Evolutionary conservation across 345 rosid species (phyloP).

Genomic region (Erucastrum elatum): DNA sequence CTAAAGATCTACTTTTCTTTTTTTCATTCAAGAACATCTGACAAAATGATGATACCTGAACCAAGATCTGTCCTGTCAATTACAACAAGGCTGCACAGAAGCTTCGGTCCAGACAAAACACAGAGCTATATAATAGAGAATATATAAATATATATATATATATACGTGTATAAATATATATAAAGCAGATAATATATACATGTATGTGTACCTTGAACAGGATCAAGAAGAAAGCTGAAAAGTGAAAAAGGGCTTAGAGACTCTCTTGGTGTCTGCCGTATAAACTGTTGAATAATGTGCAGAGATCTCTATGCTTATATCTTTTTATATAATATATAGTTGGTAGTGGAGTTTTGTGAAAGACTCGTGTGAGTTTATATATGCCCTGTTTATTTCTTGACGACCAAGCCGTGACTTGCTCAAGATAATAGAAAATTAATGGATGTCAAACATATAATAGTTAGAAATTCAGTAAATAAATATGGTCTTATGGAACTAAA

Average conservation of each 20-base stretch:
- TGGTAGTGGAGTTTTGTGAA: conserved; percentile 24
- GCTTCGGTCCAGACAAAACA: conserved; percentile 14
- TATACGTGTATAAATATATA: not conserved
- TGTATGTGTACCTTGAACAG: conserved; percentile 20
- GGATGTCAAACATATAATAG: not conserved
- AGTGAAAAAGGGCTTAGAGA: conserved; percentile 4
- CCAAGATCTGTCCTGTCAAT: conserved; percentile 16
- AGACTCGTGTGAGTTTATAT: not conserved
- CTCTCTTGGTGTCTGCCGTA: conserved; percentile 25
- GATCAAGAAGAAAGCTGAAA: conserved; percentile 22
- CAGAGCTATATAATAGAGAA: conserved; percentile 3
- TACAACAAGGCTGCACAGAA: not conserved
- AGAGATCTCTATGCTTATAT: conserved; percentile 16
- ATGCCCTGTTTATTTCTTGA: conserved; percentile 29
- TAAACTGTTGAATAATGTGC: conserved; percentile 2
- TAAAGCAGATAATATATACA: not conserved
- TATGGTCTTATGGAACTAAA: not conserved
- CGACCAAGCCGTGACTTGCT: conserved; percentile 31
- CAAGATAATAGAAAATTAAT: not conserved
- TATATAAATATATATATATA: not conserved
- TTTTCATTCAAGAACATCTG: not conserved
- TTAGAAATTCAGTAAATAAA: not conserved
- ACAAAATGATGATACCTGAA: conserved; percentile 21
- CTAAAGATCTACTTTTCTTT: not conserved
- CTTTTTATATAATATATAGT: not conserved